phyloP scores from a whole-genome alignment of 2,329 filamentous ascomycete genomes.

The Aspergillus melleus region DNA sequence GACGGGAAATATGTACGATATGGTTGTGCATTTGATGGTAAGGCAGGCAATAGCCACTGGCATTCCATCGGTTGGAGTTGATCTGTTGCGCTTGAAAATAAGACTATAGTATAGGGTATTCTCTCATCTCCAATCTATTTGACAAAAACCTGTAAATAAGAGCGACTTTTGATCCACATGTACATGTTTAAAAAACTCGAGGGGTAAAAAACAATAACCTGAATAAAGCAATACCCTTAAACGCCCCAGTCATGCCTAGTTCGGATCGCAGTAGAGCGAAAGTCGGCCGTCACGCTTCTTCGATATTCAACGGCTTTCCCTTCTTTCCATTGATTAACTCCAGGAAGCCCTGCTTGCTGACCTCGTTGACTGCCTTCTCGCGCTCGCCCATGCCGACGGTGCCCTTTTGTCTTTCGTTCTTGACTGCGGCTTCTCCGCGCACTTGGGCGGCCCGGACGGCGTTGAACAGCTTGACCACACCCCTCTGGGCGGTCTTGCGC shows the following conservation, averaged over 20 bases:
- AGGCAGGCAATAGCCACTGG: conserved; percentile 13
- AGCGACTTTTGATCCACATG: conserved; percentile 26
- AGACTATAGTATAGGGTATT: conserved; percentile 30
- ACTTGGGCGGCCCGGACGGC: conserved; percentile 91
- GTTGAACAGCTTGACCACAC: conserved; percentile 96
- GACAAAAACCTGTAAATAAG: conserved; percentile 25
- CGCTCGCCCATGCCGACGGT: conserved; percentile 76
- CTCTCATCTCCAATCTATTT: conserved; percentile 26
- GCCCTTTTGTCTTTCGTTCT: conserved; percentile 65
- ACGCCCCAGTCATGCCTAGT: conserved; percentile 38
- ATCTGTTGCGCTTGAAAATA: not conserved
- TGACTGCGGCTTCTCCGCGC: conserved; percentile 74
- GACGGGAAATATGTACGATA: not conserved
- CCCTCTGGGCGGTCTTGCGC: conserved; percentile 84
- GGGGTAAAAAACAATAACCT: conserved; percentile 12
- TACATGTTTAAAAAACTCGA: conserved; percentile 19
- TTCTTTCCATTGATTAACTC: conserved; percentile 73
- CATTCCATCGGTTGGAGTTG: not conserved
- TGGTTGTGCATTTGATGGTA: conserved; percentile 7
- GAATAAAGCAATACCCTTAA: conserved; percentile 20
- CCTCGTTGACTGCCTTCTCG: conserved; percentile 88
- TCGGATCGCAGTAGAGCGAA: conserved; percentile 6
- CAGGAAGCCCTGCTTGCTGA: conserved; percentile 95
- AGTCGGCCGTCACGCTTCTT: conserved; percentile 39
- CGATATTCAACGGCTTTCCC: conserved; percentile 49